phyloP scores from a whole-genome alignment of 202 grass and related monocot species.

The Schoenoplectus tabernaemontani region DNA sequence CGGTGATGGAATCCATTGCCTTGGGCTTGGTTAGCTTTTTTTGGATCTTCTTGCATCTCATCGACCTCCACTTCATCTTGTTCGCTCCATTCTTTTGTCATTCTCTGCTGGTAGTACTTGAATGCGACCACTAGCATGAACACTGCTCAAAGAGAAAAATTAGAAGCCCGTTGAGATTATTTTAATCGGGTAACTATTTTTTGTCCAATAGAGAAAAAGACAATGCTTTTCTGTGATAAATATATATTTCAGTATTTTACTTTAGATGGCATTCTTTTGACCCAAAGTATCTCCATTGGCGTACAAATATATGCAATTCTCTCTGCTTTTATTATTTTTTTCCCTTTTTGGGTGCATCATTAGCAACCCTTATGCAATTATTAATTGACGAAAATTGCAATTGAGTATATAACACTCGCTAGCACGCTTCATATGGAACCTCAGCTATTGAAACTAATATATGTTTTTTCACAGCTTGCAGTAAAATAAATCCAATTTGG shows the following conservation, averaged over 20 bases:
- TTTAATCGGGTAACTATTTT: no score
- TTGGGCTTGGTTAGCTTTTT: conserved; percentile 4
- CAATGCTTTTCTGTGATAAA: no score
- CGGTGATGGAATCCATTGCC: conserved; percentile 20
- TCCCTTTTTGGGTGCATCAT: no score
- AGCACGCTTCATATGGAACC: background rate
- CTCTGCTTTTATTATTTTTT: no score
- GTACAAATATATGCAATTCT: no score
- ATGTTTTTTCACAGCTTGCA: background rate
- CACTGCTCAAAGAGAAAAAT: conserved; percentile 26
- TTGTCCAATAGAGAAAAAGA: no score
- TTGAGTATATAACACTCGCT: no score
- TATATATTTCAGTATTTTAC: no score
- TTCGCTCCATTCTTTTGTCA: conserved; percentile 52
- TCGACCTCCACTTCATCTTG: conserved; percentile 28
- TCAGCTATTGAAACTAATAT: background rate
- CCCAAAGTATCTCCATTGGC: no score
- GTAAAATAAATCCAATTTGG: background rate
- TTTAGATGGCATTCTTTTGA: no score
- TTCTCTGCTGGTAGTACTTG: conserved; percentile 75
- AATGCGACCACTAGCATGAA: conserved; percentile 77
- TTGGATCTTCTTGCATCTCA: conserved; percentile 19
- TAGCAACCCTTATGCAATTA: no score
- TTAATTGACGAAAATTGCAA: no score
- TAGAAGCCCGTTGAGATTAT: background rate